Evolutionary conservation across 2,329 filamentous ascomycete species (phyloP).

Genomic region (Alternaria metachromatica): DNA sequence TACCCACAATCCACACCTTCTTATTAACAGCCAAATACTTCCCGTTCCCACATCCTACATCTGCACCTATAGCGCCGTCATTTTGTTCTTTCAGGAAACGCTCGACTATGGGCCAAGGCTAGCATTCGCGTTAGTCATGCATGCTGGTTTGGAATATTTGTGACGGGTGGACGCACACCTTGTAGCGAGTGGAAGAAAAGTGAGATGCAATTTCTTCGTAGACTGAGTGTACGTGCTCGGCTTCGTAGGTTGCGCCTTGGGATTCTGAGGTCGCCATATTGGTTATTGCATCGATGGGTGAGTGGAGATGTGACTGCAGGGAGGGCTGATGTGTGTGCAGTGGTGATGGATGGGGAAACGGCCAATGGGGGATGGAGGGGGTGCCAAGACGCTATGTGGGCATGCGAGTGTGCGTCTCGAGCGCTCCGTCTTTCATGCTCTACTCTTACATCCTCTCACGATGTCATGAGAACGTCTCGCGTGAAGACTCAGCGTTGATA

Average conservation of each 20-base stretch:
- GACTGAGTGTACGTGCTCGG: constrained; percentile 85
- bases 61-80: constrained; percentile 79
- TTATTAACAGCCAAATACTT: constrained; percentile 88
- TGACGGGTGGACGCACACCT: constrained; percentile 55
- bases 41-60: constrained; percentile 95
- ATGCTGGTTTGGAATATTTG: not conserved
- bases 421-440: not conserved
- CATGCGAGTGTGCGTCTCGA: not conserved
- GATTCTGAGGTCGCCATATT: constrained; percentile 28
- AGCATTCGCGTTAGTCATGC: constrained; percentile 24
- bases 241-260: constrained; percentile 72
- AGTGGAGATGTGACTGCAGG: not conserved
- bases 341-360: not conserved
- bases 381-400: constrained; percentile 10
- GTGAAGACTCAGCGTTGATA: not conserved
- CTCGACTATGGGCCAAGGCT: constrained; percentile 92
- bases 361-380: constrained; percentile 12
- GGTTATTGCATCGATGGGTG: not conserved
- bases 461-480: not conserved
- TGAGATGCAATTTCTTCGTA: constrained; percentile 88
- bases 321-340: not conserved
- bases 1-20: constrained; percentile 73
- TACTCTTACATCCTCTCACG: not conserved
- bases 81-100: constrained; percentile 72
- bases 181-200: constrained; percentile 80